Conservation (phyloP, 257 asterid species). For the Lavandula angustifolia region DNA sequence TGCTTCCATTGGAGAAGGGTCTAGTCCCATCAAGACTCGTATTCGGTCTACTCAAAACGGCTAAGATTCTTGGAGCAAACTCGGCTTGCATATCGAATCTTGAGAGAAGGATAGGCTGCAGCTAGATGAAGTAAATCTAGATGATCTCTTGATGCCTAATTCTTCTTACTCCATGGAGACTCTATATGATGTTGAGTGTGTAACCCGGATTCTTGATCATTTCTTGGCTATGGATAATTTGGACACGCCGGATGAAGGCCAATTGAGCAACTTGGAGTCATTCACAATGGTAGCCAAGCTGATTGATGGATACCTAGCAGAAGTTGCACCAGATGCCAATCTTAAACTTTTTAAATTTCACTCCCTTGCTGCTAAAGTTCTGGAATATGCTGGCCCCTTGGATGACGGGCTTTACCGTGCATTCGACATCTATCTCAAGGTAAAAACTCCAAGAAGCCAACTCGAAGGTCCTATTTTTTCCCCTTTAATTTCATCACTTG, state of each 20-base stretch:
- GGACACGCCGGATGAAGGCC: conserved; percentile 62
- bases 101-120: conserved; percentile 90
- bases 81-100: conserved; percentile 60
- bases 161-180: conserved; percentile 88
- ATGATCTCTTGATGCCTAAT: conserved; percentile 90
- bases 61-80: conserved; percentile 72
- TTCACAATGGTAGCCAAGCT: conserved; percentile 88
- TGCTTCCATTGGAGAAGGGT: conserved; percentile 85
- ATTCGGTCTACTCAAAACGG: conserved; percentile 81
- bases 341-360: conserved; percentile 86
- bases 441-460: conserved; percentile 24
- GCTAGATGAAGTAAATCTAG: conserved; percentile 92
- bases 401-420: conserved; percentile 99
- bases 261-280: conserved; percentile 74
- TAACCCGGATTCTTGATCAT: conserved; percentile 76
- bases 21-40: conserved; percentile 67
- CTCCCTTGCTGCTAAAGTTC: conserved; percentile 84
- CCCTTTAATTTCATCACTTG: no score
- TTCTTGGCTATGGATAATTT: conserved; percentile 81
- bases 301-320: conserved; percentile 94
- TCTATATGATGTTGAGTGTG: conserved; percentile 86
- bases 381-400: conserved; percentile 89
- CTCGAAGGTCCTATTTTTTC: no score
- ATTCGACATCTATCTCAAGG: conserved; percentile 90
- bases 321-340: conserved; percentile 94